Conservation (phyloP, 352 stramenopile species). For the Globisporangium cederbergense region DNA sequence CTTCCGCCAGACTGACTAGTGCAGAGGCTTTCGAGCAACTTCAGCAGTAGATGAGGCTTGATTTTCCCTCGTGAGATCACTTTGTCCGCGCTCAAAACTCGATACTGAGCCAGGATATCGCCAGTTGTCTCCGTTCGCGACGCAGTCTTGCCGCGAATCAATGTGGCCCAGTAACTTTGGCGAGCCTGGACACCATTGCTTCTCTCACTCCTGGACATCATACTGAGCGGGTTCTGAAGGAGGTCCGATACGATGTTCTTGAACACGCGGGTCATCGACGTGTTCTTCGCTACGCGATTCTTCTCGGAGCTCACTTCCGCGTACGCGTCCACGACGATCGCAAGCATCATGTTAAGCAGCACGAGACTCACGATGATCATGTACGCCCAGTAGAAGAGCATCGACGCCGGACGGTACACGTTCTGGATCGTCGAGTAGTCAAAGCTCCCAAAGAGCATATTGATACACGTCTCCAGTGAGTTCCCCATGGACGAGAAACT, state of each 20-base stretch:
- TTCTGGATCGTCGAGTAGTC: constrained; percentile 47
- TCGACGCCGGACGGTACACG: constrained; percentile 35
- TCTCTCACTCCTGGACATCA: not conserved
- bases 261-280: constrained; percentile 24
- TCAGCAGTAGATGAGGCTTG: not conserved
- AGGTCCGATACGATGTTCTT: constrained; percentile 22
- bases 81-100: not conserved
- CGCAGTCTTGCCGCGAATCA: not conserved
- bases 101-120: not conserved
- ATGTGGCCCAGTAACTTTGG: not conserved
- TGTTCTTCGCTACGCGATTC: constrained; percentile 23
- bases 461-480: constrained; percentile 53
- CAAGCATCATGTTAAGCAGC: constrained; percentile 72
- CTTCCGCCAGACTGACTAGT: not conserved
- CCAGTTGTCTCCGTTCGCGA: not conserved
- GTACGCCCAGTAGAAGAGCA: constrained; percentile 67
- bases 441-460: constrained; percentile 69
- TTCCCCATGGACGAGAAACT: constrained; percentile 39
- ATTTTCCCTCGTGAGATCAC: not conserved
- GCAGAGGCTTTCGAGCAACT: not conserved
- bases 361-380: constrained; percentile 65
- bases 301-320: constrained; percentile 39
- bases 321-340: constrained; percentile 62
- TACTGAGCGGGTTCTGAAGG: constrained; percentile 8
- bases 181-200: not conserved